Conservation (phyloP, 495 filamentous ascomycete species). For the Trichoderma asperelloides region DNA sequence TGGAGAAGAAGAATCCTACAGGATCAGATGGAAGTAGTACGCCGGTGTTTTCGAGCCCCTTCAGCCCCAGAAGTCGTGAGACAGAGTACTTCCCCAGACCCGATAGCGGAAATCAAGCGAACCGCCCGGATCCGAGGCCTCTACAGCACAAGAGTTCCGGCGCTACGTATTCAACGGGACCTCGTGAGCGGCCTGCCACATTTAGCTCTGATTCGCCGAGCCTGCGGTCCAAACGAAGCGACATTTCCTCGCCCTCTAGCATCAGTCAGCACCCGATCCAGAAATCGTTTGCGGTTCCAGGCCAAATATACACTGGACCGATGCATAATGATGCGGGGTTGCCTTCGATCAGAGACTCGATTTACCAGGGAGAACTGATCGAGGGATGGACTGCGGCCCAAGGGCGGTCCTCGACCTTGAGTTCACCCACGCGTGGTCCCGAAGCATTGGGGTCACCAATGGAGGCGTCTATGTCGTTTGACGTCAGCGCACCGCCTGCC, state of each 20-base stretch:
- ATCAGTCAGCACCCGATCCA: slow-evolving; percentile 29
- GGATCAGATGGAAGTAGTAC: slow-evolving; percentile 37
- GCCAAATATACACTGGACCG: slow-evolving; percentile 32
- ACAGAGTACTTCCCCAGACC: slow-evolving; percentile 23
- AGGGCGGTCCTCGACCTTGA: slow-evolving; percentile 44
- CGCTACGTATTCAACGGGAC: slow-evolving; percentile 21
- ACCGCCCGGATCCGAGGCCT: neutral
- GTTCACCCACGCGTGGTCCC: slow-evolving; percentile 33
- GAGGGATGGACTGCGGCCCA: slow-evolving; percentile 50
- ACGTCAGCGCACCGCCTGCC: slow-evolving; percentile 30
- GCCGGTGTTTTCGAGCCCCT: slow-evolving; percentile 36
- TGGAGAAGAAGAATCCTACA: slow-evolving; percentile 25
- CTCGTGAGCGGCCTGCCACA: slow-evolving; percentile 32
- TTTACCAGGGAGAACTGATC: slow-evolving; percentile 46
- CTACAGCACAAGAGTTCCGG: slow-evolving; percentile 27
- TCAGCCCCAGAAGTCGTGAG: slow-evolving; percentile 22
- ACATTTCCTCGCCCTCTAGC: slow-evolving; percentile 44
- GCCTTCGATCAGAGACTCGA: slow-evolving; percentile 39
- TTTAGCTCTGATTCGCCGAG: slow-evolving; percentile 39
- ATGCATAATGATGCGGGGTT: slow-evolving; percentile 43
- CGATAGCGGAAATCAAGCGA: slow-evolving; percentile 22
- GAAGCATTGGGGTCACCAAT: slow-evolving; percentile 35
- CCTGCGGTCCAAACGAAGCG: slow-evolving; percentile 43
- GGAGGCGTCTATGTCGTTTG: slow-evolving; percentile 23
- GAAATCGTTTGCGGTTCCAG: slow-evolving; percentile 21